These are phyloP conservation scores for Akanthomyces muscarius DNA, from an alignment of 2,329 filamentous ascomycete species.

Conservation along the genomic window DNA sequence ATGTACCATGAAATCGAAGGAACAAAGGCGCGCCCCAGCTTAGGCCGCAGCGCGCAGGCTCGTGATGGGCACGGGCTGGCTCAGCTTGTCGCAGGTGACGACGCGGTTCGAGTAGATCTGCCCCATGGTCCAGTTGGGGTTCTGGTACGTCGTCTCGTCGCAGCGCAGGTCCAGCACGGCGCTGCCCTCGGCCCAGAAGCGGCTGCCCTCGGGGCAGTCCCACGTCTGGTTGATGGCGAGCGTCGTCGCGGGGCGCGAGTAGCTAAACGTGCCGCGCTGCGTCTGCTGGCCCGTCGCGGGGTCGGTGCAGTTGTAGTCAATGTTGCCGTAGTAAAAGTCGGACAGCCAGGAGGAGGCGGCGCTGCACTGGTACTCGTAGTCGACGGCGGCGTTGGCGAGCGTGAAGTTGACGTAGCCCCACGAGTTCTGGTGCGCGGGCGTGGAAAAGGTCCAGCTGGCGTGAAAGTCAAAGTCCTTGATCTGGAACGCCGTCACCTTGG, in stretches of 20 bases:
- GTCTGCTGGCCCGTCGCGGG: conserved; percentile 26
- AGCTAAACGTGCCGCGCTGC: conserved; percentile 39
- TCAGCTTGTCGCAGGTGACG: conserved; percentile 28
- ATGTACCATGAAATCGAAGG: not conserved
- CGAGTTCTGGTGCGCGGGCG: conserved; percentile 48
- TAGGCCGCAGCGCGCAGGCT: conserved; percentile 27
- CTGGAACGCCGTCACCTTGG: conserved; percentile 32
- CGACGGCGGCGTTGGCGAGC: conserved; percentile 43
- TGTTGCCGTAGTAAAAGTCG: conserved; percentile 49
- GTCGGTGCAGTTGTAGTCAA: conserved; percentile 40
- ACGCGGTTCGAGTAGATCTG: conserved; percentile 30
- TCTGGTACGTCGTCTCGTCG: conserved; percentile 27
- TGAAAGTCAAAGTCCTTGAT: conserved; percentile 45
- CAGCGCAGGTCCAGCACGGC: conserved; percentile 29
- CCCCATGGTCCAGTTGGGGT: conserved; percentile 30
- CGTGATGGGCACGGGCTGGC: conserved; percentile 25
- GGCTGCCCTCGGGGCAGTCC: conserved; percentile 38
- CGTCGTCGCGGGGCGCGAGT: conserved; percentile 31
- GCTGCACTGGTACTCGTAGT: conserved; percentile 36
- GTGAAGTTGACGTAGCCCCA: conserved; percentile 47
- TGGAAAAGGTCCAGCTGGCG: conserved; percentile 46
- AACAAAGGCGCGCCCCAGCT: not conserved
- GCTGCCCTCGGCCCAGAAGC: conserved; percentile 28
- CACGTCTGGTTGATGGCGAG: conserved; percentile 48
- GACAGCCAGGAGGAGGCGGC: conserved; percentile 38